A percentile compares a stretch with the other conserved stretches of the same genome.
Conservation (phyloP, 2,329 filamentous ascomycete species). For the Ceratocystis cubensis region DNA sequence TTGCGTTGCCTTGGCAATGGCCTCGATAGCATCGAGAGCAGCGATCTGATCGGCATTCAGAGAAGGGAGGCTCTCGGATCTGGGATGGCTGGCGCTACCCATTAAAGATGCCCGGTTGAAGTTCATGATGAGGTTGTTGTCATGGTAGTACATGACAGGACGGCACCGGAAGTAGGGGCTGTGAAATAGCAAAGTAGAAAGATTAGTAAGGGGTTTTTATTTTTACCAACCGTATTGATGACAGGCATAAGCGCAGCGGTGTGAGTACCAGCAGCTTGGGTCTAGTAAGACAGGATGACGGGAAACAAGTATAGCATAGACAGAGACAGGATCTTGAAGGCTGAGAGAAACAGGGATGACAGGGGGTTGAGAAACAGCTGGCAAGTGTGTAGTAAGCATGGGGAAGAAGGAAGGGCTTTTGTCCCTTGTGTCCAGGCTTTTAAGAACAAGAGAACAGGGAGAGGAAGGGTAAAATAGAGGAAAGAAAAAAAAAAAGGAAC, state of each 20-base stretch:
- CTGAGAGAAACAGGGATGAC: neutral
- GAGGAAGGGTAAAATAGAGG: neutral
- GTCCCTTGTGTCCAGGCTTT: too few species aligned
- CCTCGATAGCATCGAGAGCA: slow-evolving; percentile 45
- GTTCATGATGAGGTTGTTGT: slow-evolving; percentile 43
- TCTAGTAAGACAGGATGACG: neutral
- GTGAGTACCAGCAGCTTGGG: neutral
- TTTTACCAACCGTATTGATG: too few species aligned
- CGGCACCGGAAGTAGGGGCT: slow-evolving; percentile 47
- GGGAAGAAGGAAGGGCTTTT: too few species aligned
- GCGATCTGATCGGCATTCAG: slow-evolving; percentile 40
- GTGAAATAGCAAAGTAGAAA: slow-evolving; percentile 10
- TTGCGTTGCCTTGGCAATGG: slow-evolving; percentile 41
- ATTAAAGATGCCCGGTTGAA: slow-evolving; percentile 45
- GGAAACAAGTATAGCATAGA: neutral
- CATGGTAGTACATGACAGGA: slow-evolving; percentile 42
- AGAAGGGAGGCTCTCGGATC: slow-evolving; percentile 37
- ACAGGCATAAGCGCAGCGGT: neutral
- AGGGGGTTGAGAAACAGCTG: neutral
- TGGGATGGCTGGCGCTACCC: slow-evolving; percentile 42
- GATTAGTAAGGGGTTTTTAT: neutral
- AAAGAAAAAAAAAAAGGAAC: slow-evolving; percentile 23
- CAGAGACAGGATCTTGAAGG: too few species aligned
- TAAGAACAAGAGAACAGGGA: neutral
- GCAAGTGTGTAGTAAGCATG: too few species aligned